Percentiles rank a stretch among this genome's conserved stretches.
Conservation (phyloP, 805 yeast species). For the Priceomyces haplophilus region DNA sequence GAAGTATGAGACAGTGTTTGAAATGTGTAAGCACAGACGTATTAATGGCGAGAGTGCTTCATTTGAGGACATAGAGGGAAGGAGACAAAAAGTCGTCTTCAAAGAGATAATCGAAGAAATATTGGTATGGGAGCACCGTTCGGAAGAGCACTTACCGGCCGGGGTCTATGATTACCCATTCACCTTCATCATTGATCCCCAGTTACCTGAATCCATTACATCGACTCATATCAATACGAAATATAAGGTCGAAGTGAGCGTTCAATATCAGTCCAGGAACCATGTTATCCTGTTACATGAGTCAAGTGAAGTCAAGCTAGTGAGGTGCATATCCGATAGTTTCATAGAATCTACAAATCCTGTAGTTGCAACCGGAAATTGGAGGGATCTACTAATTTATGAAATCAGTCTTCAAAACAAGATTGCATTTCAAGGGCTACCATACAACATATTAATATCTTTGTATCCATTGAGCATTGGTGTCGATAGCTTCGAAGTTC, state of each 20-base stretch:
- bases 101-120: constrained; percentile 1
- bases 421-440: constrained; percentile 13
- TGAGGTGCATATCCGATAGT: constrained; percentile 8
- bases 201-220: constrained; percentile 10
- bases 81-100: neutral
- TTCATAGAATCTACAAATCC: constrained; percentile 5
- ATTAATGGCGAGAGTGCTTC: neutral
- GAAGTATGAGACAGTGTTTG: constrained; percentile 9
- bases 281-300: constrained; percentile 1
- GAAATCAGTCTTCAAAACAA: constrained; percentile 15
- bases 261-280: constrained; percentile 2
- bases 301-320: constrained; percentile 2
- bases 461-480: constrained; percentile 10
- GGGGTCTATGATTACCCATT: constrained; percentile 15
- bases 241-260: constrained; percentile 6
- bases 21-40: neutral
- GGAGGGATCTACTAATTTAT: constrained; percentile 16
- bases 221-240: constrained; percentile 6
- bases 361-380: constrained; percentile 16
- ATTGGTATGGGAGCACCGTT: constrained; percentile 1
- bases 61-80: neutral
- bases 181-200: constrained; percentile 10
- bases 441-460: constrained; percentile 6
- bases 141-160: neutral
- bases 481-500: constrained; percentile 7